Base-by-base conservation (phyloP, 2,329 filamentous ascomycete genomes). In the Diaporthe australafricana region DNA sequence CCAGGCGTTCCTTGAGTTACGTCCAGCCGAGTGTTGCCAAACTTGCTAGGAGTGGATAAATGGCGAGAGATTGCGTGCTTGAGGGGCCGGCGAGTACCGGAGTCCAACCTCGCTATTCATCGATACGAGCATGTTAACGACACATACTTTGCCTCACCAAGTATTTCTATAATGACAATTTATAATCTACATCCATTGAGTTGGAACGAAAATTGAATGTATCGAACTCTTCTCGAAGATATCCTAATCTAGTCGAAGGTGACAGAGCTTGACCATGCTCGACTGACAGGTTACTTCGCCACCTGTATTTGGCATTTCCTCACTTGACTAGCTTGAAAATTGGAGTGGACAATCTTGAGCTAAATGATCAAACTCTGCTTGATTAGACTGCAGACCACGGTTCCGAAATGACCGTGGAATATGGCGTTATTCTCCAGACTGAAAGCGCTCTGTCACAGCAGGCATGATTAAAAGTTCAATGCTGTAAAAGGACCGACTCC, bases 21-120 rank as follows among this genome's bases (percentile, higher is more conserved):
- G 45, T 12, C 14, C 7, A 38, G 45, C 3, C 30, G 30, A 50
- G 30, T 25, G 17, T 35, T 38, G n/a, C 8, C 30, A 35, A 32
- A 38, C 1, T 35, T 12, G 20, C 27, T 48, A 30, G 42, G 22
- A 48, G 30, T 50, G 45, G 60, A 65, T 50, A 50, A 20, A 65
- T 65, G 60, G 45, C 60, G 60, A 50, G 60, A 65, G 45, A 65
- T 65, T 25, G 60, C 60, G 60, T 65, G 60, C 60, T 65, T 47
- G 42, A 65, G 60, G 56, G 60, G 22, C 42, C 60, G 60, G 60
- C 60, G 60, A 65, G n/a, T 30, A 65, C 60, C 60, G 60, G 60
- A 65, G 60, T 65, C 22, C 27, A 12, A 38, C 9, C 4, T 17
- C 30, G 60, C 60, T 25, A 7, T 9, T 25, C 12, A 38, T 30